phyloP scores from a whole-genome alignment of 2,329 filamentous ascomycete species.

The Elsinoe perseae region DNA sequence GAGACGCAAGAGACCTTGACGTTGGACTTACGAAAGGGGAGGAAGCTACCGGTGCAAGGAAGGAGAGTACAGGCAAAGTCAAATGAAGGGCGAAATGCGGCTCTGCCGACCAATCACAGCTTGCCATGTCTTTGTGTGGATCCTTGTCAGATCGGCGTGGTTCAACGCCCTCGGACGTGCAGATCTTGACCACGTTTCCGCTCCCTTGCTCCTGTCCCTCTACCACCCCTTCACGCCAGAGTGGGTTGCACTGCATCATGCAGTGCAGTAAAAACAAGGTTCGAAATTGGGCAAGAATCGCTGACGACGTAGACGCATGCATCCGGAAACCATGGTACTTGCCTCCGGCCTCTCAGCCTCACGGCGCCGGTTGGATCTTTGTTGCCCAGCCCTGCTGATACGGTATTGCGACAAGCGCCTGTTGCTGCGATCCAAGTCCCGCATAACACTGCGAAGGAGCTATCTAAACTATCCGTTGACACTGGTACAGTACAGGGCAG shows the following conservation, averaged over 20 bases:
- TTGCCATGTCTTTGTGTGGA: background rate
- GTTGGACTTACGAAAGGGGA: too few species aligned
- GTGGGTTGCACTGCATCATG: background rate
- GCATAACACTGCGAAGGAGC: background rate
- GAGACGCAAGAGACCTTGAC: too few species aligned
- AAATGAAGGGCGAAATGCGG: too few species aligned
- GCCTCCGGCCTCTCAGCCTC: background rate
- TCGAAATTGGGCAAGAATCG: background rate
- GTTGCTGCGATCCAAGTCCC: background rate
- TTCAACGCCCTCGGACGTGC: background rate
- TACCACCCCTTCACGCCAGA: background rate
- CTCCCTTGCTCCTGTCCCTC: background rate
- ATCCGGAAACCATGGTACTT: background rate
- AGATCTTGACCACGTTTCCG: background rate
- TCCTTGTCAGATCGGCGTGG: background rate
- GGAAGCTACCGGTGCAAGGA: too few species aligned
- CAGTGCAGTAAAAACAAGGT: background rate
- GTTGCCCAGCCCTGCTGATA: background rate
- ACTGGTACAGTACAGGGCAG: background rate
- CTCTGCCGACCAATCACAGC: background rate
- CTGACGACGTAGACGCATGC: background rate
- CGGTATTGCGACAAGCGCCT: background rate
- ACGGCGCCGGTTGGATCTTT: background rate
- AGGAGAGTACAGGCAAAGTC: too few species aligned
- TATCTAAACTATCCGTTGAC: background rate